A percentile compares a stretch with the other conserved stretches of the same genome.
These are phyloP conservation scores for Dalbergia cochinchinensis DNA, from an alignment of 306 rosid species.

Conservation along the genomic window DNA sequence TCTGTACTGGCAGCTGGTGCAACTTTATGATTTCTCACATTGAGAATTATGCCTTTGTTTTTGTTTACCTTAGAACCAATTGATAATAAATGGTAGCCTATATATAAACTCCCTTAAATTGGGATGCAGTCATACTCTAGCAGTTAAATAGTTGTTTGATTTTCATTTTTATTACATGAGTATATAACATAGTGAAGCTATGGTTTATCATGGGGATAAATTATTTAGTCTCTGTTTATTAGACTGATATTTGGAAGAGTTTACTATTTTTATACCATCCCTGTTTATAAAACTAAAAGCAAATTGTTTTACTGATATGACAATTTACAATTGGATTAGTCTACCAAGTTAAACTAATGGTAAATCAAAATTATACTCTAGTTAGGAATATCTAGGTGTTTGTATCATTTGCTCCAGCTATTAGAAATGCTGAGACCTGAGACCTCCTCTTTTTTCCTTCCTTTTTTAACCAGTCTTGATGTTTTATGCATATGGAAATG, in stretches of 20 bases:
- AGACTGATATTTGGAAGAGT: slow-evolving; percentile 10
- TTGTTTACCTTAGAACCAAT: not conserved
- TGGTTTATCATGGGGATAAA: not conserved
- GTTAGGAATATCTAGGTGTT: slow-evolving; percentile 6
- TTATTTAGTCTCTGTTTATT: slow-evolving; percentile 3
- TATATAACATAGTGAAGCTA: not conserved
- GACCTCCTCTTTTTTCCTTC: not conserved
- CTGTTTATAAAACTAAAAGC: not conserved
- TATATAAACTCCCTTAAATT: too few relatives aligned
- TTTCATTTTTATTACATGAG: not conserved
- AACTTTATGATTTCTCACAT: not conserved
- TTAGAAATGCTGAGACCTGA: not conserved
- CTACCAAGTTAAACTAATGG: not conserved
- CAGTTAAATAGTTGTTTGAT: not conserved
- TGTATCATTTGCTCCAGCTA: not conserved
- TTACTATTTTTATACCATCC: not conserved
- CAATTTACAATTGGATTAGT: not conserved
- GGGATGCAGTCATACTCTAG: not conserved
- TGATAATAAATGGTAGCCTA: too few relatives aligned
- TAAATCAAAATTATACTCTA: slow-evolving; percentile 1
- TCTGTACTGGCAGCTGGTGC: not conserved
- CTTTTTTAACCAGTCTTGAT: not conserved
- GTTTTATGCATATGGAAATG: slow-evolving; percentile 24
- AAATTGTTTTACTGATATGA: not conserved
- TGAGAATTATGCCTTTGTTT: not conserved